Base-by-base conservation (phyloP, 2,329 filamentous ascomycete genomes). In the Calonectria henricotiae region DNA sequence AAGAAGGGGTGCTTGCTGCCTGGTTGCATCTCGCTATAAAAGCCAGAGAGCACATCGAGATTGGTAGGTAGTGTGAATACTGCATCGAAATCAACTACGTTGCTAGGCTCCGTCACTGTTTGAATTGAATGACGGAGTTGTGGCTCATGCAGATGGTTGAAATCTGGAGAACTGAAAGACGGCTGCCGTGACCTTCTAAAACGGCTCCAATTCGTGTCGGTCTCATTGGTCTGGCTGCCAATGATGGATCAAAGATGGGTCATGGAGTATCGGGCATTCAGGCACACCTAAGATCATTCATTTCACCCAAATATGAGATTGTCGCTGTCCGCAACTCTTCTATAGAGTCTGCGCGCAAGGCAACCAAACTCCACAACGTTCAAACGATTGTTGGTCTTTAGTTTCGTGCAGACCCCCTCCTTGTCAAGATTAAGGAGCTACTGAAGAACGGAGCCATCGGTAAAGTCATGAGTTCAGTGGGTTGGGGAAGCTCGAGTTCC, bases 321-420 rank as follows among this genome's bases (percentile, higher is more conserved):
- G 82, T 85, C 5, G 87, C 86, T 1, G 76, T 89, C n/a, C 82
- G 85, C 70, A 88, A 89, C 79, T 87, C 85, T 7, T 83, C 82
- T 27, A 74, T 82, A 5, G 76, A 80, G 4, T 83, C 85, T 1
- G 84, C 85, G 0, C 74, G 80, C n/a, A 80, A 78, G 0, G 84
- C 86, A 17, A 85, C 85, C 43, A 70, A 78, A 7, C 74, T 80
- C 9, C 87, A 84, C 8, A 76, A 82, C 3, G 75, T 79, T 12
- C 78, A 79, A 51, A 85, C 81, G 1, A 79, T 86, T 9, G 81
- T 89, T 0, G 86, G 86, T 0, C 69, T 88, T 2, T 88, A 90
- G 75, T 85, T 84, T 0, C 80, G 82, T 2, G 74, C 85, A 3
- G 78, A 84, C 0, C 86, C 87, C 0, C 65, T 83, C 1, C 79